Percentiles rank a stretch among this genome's conserved stretches.
These are phyloP conservation scores for Chlorella sp. DNA, from an alignment of 139 green algal genomes.

Conservation along the genomic window DNA sequence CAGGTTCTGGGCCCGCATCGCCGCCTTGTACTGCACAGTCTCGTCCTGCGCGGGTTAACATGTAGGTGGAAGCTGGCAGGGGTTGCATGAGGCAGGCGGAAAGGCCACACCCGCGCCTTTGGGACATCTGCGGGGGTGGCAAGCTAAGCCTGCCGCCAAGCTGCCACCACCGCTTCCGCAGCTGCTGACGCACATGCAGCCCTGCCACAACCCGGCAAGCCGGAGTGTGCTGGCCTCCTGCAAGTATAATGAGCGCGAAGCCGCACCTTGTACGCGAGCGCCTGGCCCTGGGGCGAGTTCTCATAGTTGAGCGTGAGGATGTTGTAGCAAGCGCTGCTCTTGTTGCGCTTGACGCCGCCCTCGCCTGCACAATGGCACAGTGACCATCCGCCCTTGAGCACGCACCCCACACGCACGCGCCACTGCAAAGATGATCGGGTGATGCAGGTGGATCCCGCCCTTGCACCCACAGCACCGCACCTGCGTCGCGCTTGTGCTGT, in stretches of 20 bases:
- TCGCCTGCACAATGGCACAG: conserved; percentile 1
- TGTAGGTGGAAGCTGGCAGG: not conserved
- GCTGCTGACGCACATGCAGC: too few species aligned
- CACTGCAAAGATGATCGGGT: too few species aligned
- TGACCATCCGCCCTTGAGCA: too few species aligned
- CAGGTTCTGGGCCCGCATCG: conserved; percentile 23
- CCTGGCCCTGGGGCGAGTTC: conserved; percentile 9
- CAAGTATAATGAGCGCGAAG: too few species aligned
- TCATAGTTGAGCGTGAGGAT: conserved; percentile 37
- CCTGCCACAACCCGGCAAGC: too few species aligned
- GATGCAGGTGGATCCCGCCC: too few species aligned
- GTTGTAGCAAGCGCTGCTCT: conserved; percentile 31
- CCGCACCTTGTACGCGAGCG: conserved; percentile 30
- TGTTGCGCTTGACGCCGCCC: conserved; percentile 19
- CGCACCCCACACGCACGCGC: too few species aligned
- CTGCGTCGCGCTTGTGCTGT: not conserved
- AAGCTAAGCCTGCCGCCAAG: not conserved
- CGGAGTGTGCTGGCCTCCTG: too few species aligned
- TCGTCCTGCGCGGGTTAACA: conserved; percentile 37
- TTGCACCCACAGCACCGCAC: too few species aligned
- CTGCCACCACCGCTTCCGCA: not conserved
- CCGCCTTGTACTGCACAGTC: conserved; percentile 3
- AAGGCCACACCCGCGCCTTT: too few species aligned
- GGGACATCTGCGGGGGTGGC: not conserved
- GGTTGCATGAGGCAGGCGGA: too few species aligned